A percentile compares a stretch with the other conserved stretches of the same genome.
Conservation (phyloP, 345 rosid genomes). For the Schrenkiella parvula region DNA sequence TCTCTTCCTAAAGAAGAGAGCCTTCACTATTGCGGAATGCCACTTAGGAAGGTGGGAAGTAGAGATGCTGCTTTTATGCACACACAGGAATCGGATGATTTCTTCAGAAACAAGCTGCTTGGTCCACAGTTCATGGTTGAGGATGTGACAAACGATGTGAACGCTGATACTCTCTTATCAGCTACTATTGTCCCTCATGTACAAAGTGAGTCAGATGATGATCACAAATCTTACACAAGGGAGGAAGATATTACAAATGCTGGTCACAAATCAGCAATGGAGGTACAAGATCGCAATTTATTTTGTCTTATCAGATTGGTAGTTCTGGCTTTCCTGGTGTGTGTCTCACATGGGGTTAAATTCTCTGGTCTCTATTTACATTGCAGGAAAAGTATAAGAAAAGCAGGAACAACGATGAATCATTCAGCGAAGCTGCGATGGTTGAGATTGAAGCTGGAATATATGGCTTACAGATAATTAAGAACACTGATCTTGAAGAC, state of each 20-base stretch:
- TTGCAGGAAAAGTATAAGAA: conserved; percentile 43
- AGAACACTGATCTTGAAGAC: conserved; percentile 78
- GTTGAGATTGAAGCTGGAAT: conserved; percentile 73
- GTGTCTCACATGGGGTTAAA: conserved; percentile 4
- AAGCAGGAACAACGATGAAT: conserved; percentile 37
- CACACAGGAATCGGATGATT: conserved; percentile 30
- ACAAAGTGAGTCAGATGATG: conserved; percentile 39
- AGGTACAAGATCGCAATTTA: conserved; percentile 39
- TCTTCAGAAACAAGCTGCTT: conserved; percentile 16
- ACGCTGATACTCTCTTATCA: conserved; percentile 35
- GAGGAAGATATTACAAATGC: conserved; percentile 31
- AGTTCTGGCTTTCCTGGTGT: background rate
- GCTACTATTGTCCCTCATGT: conserved; percentile 40
- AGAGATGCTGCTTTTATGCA: conserved; percentile 30
- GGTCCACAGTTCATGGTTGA: conserved; percentile 43
- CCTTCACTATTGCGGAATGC: conserved; percentile 22
- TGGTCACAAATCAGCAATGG: conserved; percentile 36
- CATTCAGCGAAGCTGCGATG: conserved; percentile 54
- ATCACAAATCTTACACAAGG: conserved; percentile 33
- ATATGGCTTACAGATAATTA: conserved; percentile 86
- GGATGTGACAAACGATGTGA: conserved; percentile 61
- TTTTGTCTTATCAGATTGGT: background rate
- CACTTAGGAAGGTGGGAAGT: conserved; percentile 28
- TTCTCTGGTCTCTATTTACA: background rate
- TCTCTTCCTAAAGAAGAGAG: conserved; percentile 32